phyloP scores from a whole-genome alignment of 768 basidiomycete genomes.

The Daedalea quercina region DNA sequence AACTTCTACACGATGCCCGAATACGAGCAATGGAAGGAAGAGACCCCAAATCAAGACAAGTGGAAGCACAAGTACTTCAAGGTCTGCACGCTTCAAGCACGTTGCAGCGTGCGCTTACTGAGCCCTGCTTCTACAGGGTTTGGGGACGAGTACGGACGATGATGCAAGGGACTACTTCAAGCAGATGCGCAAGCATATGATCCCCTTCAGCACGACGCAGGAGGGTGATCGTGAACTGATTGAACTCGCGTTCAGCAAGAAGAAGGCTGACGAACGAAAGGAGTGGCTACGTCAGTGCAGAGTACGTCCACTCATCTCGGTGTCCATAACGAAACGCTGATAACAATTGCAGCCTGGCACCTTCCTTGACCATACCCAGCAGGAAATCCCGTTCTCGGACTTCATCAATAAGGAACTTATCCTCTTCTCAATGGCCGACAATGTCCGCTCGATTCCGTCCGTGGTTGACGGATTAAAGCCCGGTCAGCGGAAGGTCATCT shows the following conservation, averaged over 20 bases:
- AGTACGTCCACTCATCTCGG: conserved; percentile 24
- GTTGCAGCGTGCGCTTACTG: background rate
- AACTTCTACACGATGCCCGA: conserved; percentile 98
- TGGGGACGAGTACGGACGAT: conserved; percentile 86
- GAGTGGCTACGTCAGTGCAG: conserved; percentile 95
- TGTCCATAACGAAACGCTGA: background rate
- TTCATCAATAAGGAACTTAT: conserved; percentile 99
- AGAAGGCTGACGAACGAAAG: conserved; percentile 96
- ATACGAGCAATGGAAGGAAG: conserved; percentile 87
- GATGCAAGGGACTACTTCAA: conserved; percentile 94
- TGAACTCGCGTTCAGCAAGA: conserved; percentile 99
- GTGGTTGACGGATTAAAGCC: conserved; percentile 94
- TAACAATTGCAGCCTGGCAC: conserved; percentile 69
- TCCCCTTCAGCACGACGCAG: conserved; percentile 79
- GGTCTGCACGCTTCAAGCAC: conserved; percentile 38
- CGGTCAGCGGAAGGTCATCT: conserved; percentile 94
- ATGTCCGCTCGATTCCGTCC: conserved; percentile 95
- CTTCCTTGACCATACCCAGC: conserved; percentile 81
- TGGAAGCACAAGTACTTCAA: conserved; percentile 98
- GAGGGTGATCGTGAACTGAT: conserved; percentile 84
- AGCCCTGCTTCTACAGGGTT: conserved; percentile 50
- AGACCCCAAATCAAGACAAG: conserved; percentile 64
- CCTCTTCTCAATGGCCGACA: conserved; percentile 99
- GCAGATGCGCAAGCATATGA: conserved; percentile 89
- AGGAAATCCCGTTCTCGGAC: conserved; percentile 82